A percentile compares a stretch with the other conserved stretches of the same genome.
These are phyloP conservation scores for Diaporthe citriasiana DNA, from an alignment of 2,329 filamentous ascomycete genomes.

Conservation along the genomic window DNA sequence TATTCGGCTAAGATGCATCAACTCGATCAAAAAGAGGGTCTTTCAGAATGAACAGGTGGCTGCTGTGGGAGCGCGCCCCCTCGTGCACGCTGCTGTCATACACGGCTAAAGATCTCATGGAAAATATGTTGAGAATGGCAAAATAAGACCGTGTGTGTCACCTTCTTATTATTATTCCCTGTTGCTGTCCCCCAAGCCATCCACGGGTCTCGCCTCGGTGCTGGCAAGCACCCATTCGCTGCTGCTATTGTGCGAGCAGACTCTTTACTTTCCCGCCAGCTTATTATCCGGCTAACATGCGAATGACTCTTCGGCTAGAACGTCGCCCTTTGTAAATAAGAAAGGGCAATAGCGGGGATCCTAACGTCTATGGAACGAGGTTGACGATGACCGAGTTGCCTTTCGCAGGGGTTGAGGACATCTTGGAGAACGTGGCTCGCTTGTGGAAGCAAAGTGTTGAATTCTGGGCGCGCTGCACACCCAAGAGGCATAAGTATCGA, in stretches of 20 bases:
- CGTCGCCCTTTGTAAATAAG: constrained; percentile 12
- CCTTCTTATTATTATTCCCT: background rate
- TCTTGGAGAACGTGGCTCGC: background rate
- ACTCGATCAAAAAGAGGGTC: too few species aligned
- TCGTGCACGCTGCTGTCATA: background rate
- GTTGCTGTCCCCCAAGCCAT: too few species aligned
- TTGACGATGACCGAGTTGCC: constrained; percentile 15
- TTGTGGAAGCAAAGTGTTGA: background rate
- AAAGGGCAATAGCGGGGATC: background rate
- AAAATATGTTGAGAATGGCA: constrained; percentile 23
- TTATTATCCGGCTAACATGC: constrained; percentile 2
- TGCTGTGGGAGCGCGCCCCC: constrained; percentile 3
- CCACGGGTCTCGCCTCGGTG: background rate
- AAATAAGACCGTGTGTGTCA: constrained; percentile 14
- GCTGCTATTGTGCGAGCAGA: background rate
- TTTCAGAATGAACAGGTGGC: too few species aligned
- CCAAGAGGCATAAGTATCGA: background rate
- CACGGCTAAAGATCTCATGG: background rate
- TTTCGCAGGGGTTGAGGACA: background rate
- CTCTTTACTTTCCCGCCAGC: background rate
- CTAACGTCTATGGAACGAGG: constrained; percentile 16
- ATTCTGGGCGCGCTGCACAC: background rate
- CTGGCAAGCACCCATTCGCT: background rate
- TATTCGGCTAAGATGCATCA: too few species aligned
- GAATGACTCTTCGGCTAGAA: background rate